Conservation (phyloP, 139 green algal genomes). For the Chlamydomonas sp. region DNA sequence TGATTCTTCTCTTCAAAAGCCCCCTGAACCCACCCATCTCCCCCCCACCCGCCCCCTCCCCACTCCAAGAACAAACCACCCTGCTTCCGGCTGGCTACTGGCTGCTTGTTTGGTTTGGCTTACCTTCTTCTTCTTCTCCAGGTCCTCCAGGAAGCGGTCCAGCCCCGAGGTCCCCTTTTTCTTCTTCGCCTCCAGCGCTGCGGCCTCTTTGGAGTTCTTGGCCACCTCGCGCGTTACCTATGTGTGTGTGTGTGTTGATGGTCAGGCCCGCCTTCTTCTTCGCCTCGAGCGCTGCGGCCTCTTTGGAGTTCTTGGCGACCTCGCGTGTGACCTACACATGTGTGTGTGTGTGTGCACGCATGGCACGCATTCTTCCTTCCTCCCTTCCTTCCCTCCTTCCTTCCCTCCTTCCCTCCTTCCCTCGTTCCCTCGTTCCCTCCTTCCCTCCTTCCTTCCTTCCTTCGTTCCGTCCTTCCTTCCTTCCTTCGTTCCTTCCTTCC, state of each 20-base stretch:
- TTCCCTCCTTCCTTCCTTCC: no score
- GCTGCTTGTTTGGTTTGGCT: no score
- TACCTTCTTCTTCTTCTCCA: constrained; percentile 60
- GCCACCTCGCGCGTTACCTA: constrained; percentile 47
- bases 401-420: no score
- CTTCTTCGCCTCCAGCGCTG: constrained; percentile 29
- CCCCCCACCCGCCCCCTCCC: no score
- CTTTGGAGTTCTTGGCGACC: constrained; percentile 50
- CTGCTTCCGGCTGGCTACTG: background rate
- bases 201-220: constrained; percentile 49
- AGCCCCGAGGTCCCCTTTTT: constrained; percentile 37
- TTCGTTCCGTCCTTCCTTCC: no score
- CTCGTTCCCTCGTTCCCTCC: no score
- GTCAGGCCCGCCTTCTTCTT: constrained; percentile 17
- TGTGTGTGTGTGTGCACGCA: background rate
- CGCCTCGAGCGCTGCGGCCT: constrained; percentile 42
- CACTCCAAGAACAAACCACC: no score
- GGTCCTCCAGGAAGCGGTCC: constrained; percentile 47
- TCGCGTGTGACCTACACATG: constrained; percentile 34
- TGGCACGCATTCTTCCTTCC: constrained; percentile 16
- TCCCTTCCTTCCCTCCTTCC: no score
- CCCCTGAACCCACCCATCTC: no score
- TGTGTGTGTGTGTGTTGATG: background rate
- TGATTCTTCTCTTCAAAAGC: no score
- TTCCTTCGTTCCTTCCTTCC: no score